Conservation (phyloP, 352 stramenopile species). For the Pythium myriotylum region DNA sequence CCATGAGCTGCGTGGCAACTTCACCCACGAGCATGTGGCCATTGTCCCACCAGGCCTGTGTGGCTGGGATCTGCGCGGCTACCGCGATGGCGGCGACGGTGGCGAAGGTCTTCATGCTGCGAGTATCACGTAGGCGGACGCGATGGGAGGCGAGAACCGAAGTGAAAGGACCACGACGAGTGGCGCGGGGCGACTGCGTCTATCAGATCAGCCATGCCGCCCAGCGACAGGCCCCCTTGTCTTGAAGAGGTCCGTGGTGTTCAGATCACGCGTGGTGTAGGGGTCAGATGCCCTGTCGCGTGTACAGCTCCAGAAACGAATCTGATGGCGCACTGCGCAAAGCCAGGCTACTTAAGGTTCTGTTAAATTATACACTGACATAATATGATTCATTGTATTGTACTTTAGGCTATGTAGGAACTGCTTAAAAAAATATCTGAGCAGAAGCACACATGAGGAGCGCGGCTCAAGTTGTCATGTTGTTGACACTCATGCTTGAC, state of each 20-base stretch:
- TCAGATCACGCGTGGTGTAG: constrained; percentile 3
- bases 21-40: constrained; percentile 40
- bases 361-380: too few species aligned
- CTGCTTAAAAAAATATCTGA: constrained; percentile 4
- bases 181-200: background rate
- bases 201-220: background rate
- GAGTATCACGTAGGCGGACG: constrained; percentile 5
- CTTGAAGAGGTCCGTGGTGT: background rate
- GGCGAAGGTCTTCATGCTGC: constrained; percentile 24
- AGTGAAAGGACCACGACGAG: background rate
- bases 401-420: too few species aligned
- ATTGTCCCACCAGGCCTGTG: constrained; percentile 38
- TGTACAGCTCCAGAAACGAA: constrained; percentile 7
- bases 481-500: constrained; percentile 11
- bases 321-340: constrained; percentile 15
- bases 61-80: constrained; percentile 15
- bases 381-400: too few species aligned
- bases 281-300: background rate
- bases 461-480: constrained; percentile 18
- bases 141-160: constrained; percentile 21
- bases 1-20: constrained; percentile 35
- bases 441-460: constrained; percentile 5
- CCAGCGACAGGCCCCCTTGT: background rate
- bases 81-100: constrained; percentile 15
- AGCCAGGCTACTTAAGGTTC: background rate